Evolutionary conservation across 2,329 filamentous ascomycete genomes (phyloP), one percentile per base, ranked within the genome.

Genomic region (Fusarium sororula): DNA sequence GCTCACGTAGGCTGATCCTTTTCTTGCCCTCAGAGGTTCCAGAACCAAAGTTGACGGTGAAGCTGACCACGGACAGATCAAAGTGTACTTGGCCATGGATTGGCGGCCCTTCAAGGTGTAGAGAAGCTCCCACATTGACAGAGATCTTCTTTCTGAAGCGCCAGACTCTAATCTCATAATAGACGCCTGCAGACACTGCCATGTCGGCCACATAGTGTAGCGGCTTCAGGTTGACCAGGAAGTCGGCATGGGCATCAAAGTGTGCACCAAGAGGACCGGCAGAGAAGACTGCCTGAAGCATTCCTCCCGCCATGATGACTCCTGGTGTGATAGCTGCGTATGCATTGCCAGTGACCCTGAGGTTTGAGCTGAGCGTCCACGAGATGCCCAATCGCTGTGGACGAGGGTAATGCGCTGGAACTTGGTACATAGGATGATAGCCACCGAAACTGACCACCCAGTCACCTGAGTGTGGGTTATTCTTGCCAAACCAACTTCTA

Each of bases 1-100:
- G 53, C 2, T 56, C 53, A 3, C 38, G 53, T 1, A 56, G 53
- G 0, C 11, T 56, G 26, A 56, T 56, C 0, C 4, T 0, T 6
- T 3, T 56, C 12, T 56, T 56, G 3, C 10, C 7, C 2, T 56
- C 53, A 0, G 53, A 56, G 0, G 26, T 2, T 6, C 38, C 53
- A 24, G 53, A 44, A 0, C 53, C 53, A 6, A 56, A 56, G 53
- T 26, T 44, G 15, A 56, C 53, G 1, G 53, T 56, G 12, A 56
- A 56, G 38, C 38, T 56, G 0, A 56, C 53, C 0, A 56, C 53
- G 0, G 53, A 56, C 3, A 56, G 26, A 24, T 56, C 53, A 15
- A 56, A 56, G 38, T 56, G 22, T 0, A 56, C 53, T 0, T 4
- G 3, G 1, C 53, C 53, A 6, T 56, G 53, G 2, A 56, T 56